A percentile compares a stretch with the other conserved stretches of the same genome.
Evolutionary conservation across 192 early-diverging fungal species (phyloP).

Genomic region (Kickxella alabastrina): DNA sequence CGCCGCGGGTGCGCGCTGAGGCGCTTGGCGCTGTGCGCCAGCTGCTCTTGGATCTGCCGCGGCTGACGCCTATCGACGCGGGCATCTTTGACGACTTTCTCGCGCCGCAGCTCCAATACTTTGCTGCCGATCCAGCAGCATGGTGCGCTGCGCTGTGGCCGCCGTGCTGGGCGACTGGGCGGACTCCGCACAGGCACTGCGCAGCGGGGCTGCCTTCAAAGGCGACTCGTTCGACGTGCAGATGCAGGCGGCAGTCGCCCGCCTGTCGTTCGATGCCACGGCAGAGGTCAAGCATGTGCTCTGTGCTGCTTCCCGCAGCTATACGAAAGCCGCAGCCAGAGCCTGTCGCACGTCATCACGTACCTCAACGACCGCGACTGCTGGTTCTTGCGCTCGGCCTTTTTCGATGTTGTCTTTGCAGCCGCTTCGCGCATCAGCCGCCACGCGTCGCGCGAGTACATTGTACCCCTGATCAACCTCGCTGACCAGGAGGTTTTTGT

Average conservation of each 20-base stretch:
- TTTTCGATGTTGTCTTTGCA: slow-evolving; percentile 90
- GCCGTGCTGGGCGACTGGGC: slow-evolving; percentile 75
- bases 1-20: slow-evolving; percentile 38
- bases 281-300: slow-evolving; percentile 82
- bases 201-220: slow-evolving; percentile 55
- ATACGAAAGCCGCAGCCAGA: slow-evolving; percentile 40
- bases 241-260: slow-evolving; percentile 70
- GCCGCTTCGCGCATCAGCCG: slow-evolving; percentile 85
- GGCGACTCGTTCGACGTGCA: slow-evolving; percentile 54
- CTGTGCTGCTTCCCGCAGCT: slow-evolving; percentile 54
- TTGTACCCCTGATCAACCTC: slow-evolving; percentile 89
- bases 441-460: slow-evolving; percentile 84
- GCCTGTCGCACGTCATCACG: slow-evolving; percentile 89
- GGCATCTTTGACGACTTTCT: slow-evolving; percentile 91
- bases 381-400: slow-evolving; percentile 91
- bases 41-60: slow-evolving; percentile 65
- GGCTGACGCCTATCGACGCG: slow-evolving; percentile 74
- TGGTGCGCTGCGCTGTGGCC: slow-evolving; percentile 81
- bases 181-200: slow-evolving; percentile 69
- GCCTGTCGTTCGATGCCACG: slow-evolving; percentile 75
- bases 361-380: slow-evolving; percentile 91
- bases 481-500: slow-evolving; percentile 90
- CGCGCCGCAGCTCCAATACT: slow-evolving; percentile 66
- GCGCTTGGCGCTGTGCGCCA: slow-evolving; percentile 32
- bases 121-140: slow-evolving; percentile 68